phyloP scores from a whole-genome alignment of 768 basidiomycete genomes.

The Naganishia randhawae region DNA sequence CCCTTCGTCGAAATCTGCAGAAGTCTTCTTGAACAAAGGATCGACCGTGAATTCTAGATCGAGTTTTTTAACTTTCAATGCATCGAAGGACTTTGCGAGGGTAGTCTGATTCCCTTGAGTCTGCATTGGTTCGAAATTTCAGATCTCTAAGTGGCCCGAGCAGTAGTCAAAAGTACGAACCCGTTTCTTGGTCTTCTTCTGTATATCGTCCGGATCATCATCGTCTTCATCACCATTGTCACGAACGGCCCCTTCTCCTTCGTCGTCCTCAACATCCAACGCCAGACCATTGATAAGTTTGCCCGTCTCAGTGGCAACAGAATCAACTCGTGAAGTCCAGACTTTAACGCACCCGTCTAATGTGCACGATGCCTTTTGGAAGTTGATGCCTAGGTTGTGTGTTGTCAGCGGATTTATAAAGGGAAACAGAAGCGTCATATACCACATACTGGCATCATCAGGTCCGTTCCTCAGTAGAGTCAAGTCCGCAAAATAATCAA shows the following conservation, averaged over 20 bases:
- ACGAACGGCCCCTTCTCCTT: slow-evolving; percentile 59
- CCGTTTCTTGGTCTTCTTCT: slow-evolving; percentile 24
- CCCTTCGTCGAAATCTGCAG: slow-evolving; percentile 97
- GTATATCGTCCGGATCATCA: slow-evolving; percentile 54
- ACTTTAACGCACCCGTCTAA: slow-evolving; percentile 99
- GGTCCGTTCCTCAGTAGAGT: slow-evolving; percentile 84
- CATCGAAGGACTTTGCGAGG: slow-evolving; percentile 76
- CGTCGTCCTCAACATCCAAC: slow-evolving; percentile 60
- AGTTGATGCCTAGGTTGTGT: slow-evolving; percentile 67
- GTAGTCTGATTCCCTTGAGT: slow-evolving; percentile 69
- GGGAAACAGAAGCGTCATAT: neutral
- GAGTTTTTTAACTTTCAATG: slow-evolving; percentile 82
- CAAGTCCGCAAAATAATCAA: slow-evolving; percentile 99
- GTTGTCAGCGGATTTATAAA: neutral
- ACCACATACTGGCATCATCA: slow-evolving; percentile 61
- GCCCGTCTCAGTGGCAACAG: slow-evolving; percentile 91
- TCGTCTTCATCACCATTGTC: slow-evolving; percentile 54
- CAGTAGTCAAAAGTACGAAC: slow-evolving; percentile 46
- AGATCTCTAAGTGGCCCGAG: neutral
- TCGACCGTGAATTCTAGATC: slow-evolving; percentile 96
- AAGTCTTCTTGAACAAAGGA: slow-evolving; percentile 94
- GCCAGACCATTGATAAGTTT: slow-evolving; percentile 87
- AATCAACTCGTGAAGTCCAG: slow-evolving; percentile 96
- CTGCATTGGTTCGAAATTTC: neutral
- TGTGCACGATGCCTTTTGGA: slow-evolving; percentile 95